Evolutionary conservation across 768 basidiomycete species (phyloP), one percentile per base, ranked within the genome.

Genomic region (Auricularia cornea): DNA sequence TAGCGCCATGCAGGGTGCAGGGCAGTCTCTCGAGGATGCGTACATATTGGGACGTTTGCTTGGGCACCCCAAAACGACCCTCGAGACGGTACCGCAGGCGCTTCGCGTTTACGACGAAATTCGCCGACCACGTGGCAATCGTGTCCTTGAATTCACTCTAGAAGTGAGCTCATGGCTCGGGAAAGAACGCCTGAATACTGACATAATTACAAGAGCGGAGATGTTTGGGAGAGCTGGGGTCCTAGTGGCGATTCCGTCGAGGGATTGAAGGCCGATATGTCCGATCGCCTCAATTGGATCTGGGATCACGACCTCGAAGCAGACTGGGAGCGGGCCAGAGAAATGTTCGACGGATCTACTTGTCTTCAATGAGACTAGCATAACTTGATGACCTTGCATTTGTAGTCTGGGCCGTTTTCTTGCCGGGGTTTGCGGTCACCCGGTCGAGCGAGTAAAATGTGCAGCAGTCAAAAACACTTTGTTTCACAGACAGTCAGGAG

Each of bases 21-120:
- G 44, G 12, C 44, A 48, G 20, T 18, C 44, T 23, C 20, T 48
- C 12, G 44, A 72, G 67, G 70, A 71, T 60, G 70, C 70, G 3
- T 70, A 69, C 63, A 65, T 70, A 20, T 65, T 71, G n/a, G 70
- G 67, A 2, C 65, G 66, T 28, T 66, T 68, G 31, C 66, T 69
- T n/a, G 61, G 65, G 14, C 64, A 67, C 62, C 60, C 62, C 3
- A 65, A 61, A 30, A 62, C 63, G 20, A 67, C 61, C 1, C 61
- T 48, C n/a, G 28, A 44, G 11, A 66, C 41, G 29, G 31, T 70
- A 3, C 59, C 66, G 20, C 59, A 41, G 3, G 66, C 60, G 2
- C 65, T 72, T 20, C 59, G 44, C 14, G 41, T 67, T 20, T 71
- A 72, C 57, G 69, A 71, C 35, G 32, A 65, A 33, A 57, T 68